These are phyloP conservation scores for Scheffersomyces coipomensis DNA, from an alignment of 805 yeast species.

Conservation along the genomic window DNA sequence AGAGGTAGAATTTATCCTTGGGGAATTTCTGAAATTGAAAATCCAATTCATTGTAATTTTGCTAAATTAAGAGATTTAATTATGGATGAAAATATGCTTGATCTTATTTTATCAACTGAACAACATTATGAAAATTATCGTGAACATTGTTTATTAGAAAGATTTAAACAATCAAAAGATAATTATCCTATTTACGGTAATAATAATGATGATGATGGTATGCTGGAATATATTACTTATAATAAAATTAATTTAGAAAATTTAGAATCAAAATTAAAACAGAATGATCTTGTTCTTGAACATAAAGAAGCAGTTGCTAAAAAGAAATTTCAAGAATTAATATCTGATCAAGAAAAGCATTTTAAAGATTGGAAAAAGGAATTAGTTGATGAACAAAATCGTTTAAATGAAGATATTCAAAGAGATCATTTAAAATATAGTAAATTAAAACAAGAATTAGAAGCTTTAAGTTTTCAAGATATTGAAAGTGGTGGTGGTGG, in stretches of 20 bases:
- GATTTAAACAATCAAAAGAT: constrained; percentile 27
- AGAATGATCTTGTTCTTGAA: constrained; percentile 14
- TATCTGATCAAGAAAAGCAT: constrained; percentile 50
- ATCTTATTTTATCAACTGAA: constrained; percentile 74
- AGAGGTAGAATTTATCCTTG: constrained; percentile 79
- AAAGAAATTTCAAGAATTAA: constrained; percentile 21
- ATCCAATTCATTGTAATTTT: constrained; percentile 77
- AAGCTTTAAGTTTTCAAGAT: too few relatives aligned
- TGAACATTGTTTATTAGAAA: constrained; percentile 49
- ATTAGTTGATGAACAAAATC: constrained; percentile 53
- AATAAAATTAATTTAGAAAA: constrained; percentile 30
- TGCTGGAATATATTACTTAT: constrained; percentile 38
- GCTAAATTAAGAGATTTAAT: constrained; percentile 59
- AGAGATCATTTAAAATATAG: constrained; percentile 33
- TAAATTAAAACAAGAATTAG: constrained; percentile 28
- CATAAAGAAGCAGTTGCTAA: constrained; percentile 44
- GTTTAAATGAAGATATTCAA: constrained; percentile 55
- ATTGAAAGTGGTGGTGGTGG: too few relatives aligned
- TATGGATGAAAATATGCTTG: constrained; percentile 71
- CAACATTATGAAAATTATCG: constrained; percentile 74
- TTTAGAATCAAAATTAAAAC: constrained; percentile 36
- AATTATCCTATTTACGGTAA: constrained; percentile 24
- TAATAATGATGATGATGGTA: constrained; percentile 16
- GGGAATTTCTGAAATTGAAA: constrained; percentile 87
- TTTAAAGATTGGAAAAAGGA: constrained; percentile 64